Conservation (phyloP, 768 basidiomycete species). For the Multifurca ochricompacta region DNA sequence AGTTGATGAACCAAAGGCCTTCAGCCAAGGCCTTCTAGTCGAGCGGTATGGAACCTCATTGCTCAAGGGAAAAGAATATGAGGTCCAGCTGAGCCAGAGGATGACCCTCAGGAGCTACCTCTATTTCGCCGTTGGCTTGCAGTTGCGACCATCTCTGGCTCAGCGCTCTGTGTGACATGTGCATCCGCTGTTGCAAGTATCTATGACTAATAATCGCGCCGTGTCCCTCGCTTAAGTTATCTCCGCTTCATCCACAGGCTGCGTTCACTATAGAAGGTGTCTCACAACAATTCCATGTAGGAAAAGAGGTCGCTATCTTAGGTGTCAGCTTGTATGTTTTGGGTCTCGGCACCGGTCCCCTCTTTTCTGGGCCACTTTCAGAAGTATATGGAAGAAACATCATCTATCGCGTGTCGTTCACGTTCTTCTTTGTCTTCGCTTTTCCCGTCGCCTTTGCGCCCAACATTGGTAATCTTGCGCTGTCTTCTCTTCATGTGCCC, state of each 20-base stretch:
- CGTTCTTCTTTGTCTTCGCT: conserved; percentile 51
- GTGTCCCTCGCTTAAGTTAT: neutral
- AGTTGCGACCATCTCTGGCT: conserved; percentile 1
- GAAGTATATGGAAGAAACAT: conserved; percentile 55
- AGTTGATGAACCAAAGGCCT: neutral
- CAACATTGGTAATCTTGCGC: conserved; percentile 39
- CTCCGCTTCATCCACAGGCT: conserved; percentile 20
- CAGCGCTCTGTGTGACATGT: conserved; percentile 5
- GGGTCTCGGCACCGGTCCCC: conserved; percentile 28
- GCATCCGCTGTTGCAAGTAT: conserved; percentile 11
- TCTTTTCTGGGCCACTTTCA: conserved; percentile 32
- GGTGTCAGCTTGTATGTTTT: conserved; percentile 33
- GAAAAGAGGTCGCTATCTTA: conserved; percentile 35
- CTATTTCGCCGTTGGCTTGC: conserved; percentile 14
- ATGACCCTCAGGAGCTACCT: conserved; percentile 17
- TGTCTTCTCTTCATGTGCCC: neutral
- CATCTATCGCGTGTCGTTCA: conserved; percentile 57
- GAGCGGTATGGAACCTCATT: neutral
- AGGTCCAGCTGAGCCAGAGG: conserved; percentile 13
- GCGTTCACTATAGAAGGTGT: conserved; percentile 33
- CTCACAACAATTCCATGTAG: conserved; percentile 31
- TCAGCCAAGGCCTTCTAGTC: neutral
- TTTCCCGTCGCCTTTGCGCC: conserved; percentile 71
- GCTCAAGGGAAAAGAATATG: neutral
- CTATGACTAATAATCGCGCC: neutral